Percentiles rank a stretch among this genome's conserved stretches.
phyloP scores from a whole-genome alignment of 1,284 basidiomycete genomes.

The Ceratobasidium sp. region DNA sequence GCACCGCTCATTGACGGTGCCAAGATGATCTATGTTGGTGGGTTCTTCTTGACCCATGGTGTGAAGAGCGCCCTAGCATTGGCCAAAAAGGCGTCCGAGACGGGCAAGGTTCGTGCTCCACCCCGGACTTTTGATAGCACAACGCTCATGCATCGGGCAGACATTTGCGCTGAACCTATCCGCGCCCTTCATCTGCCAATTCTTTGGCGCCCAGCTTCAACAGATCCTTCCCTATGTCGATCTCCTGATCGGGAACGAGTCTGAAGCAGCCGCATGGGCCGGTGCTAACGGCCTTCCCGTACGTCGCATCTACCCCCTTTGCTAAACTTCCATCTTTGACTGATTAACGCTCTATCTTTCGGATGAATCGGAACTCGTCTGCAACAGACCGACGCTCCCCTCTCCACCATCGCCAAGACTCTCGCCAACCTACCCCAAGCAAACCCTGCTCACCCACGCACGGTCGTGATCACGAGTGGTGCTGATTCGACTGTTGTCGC shows the following conservation, averaged over 20 bases:
- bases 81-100: slow-evolving; percentile 79
- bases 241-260: slow-evolving; percentile 92
- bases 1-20: slow-evolving; percentile 81
- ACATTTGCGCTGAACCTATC: slow-evolving; percentile 93
- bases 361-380: slow-evolving; percentile 52
- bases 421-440: slow-evolving; percentile 74
- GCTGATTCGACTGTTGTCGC: slow-evolving; percentile 83
- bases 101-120: slow-evolving; percentile 67
- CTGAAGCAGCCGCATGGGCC: slow-evolving; percentile 91
- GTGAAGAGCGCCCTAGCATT: slow-evolving; percentile 76
- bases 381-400: slow-evolving; percentile 62
- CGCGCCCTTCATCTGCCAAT: slow-evolving; percentile 96
- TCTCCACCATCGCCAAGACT: slow-evolving; percentile 71
- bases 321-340: too few species aligned
- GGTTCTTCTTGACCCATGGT: slow-evolving; percentile 98
- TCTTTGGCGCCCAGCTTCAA: slow-evolving; percentile 86
- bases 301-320: slow-evolving; percentile 45
- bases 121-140: neutral
- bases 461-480: slow-evolving; percentile 94
- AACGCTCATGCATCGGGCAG: slow-evolving; percentile 53
- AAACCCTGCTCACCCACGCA: slow-evolving; percentile 76
- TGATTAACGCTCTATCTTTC: too few species aligned
- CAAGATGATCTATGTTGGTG: slow-evolving; percentile 93
- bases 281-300: slow-evolving; percentile 62
- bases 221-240: slow-evolving; percentile 84